Conservation (phyloP, 2,329 filamentous ascomycete species). For the Moelleriella libera region DNA sequence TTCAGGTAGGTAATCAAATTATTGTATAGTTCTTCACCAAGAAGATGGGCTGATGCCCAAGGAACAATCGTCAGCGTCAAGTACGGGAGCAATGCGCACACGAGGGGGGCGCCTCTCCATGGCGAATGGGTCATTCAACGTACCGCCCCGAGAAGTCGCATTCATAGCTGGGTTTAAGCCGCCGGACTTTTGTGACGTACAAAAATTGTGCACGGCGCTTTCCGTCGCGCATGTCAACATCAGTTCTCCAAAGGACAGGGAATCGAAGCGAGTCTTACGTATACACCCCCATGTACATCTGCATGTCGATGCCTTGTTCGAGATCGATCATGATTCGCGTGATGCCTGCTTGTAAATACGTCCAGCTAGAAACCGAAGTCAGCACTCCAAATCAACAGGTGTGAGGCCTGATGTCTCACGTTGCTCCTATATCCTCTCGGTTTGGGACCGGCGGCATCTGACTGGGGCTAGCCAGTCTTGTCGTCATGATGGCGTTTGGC, state of each 20-base stretch:
- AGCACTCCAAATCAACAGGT: conserved; percentile 6
- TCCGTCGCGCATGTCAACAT: conserved; percentile 19
- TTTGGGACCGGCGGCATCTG: conserved; percentile 45
- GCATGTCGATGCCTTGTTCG: conserved; percentile 85
- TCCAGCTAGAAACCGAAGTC: conserved; percentile 49
- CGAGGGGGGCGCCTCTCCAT: background rate
- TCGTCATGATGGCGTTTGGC: conserved; percentile 12
- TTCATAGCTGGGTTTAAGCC: conserved; percentile 29
- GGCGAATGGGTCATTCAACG: conserved; percentile 3
- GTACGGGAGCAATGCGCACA: background rate
- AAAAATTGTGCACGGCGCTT: conserved; percentile 95
- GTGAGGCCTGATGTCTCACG: conserved; percentile 18
- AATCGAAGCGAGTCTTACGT: conserved; percentile 40
- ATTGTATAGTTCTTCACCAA: conserved; percentile 92
- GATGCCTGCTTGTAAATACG: conserved; percentile 76
- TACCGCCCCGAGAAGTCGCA: conserved; percentile 47
- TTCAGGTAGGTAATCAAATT: conserved; percentile 79
- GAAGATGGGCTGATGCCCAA: conserved; percentile 56
- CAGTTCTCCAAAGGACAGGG: background rate
- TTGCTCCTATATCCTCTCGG: conserved; percentile 43
- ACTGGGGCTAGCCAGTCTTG: conserved; percentile 19
- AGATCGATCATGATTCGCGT: conserved; percentile 88
- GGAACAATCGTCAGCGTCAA: background rate
- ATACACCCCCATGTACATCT: conserved; percentile 95
- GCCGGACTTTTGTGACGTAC: conserved; percentile 90